Percentiles rank a stretch among this genome's conserved stretches.
phyloP scores from a whole-genome alignment of 2,329 filamentous ascomycete species.

The Pseudogymnoascus destructans region DNA sequence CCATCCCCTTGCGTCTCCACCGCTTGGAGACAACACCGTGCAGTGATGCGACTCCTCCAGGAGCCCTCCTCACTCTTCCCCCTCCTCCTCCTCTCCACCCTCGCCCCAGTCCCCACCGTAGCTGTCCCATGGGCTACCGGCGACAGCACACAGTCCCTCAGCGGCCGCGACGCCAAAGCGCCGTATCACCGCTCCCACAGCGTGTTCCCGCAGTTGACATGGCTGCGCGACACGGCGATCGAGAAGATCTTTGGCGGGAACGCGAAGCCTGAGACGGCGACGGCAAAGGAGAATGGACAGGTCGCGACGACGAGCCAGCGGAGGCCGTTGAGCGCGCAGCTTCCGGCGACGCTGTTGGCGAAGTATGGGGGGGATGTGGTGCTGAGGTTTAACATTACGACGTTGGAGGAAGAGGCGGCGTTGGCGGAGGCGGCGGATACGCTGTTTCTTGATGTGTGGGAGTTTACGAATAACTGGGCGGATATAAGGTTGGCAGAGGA shows the following conservation, averaged over 20 bases:
- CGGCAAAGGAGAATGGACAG: slow-evolving; percentile 18
- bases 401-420: slow-evolving; percentile 52
- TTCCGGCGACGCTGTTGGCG: slow-evolving; percentile 26
- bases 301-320: slow-evolving; percentile 7
- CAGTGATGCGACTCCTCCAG: not conserved
- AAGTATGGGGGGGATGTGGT: slow-evolving; percentile 74
- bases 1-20: slow-evolving; percentile 1
- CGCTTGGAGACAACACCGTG: not conserved
- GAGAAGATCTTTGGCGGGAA: slow-evolving; percentile 37
- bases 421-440: slow-evolving; percentile 60
- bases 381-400: slow-evolving; percentile 70
- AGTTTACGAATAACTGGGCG: slow-evolving; percentile 65
- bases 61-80: not conserved
- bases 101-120: slow-evolving; percentile 10
- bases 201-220: slow-evolving; percentile 37
- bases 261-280: slow-evolving; percentile 15
- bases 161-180: slow-evolving; percentile 12
- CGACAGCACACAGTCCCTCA: slow-evolving; percentile 10
- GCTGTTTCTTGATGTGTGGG: slow-evolving; percentile 84
- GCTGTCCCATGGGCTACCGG: slow-evolving; percentile 17
- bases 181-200: slow-evolving; percentile 14
- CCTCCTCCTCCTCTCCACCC: slow-evolving; percentile 6
- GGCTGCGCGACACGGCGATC: slow-evolving; percentile 37
- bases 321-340: slow-evolving; percentile 21
- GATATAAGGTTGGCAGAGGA: slow-evolving; percentile 71